These are phyloP conservation scores for Paecilomyces sp. DNA, from an alignment of 2,329 filamentous ascomycete species.

Conservation along the genomic window DNA sequence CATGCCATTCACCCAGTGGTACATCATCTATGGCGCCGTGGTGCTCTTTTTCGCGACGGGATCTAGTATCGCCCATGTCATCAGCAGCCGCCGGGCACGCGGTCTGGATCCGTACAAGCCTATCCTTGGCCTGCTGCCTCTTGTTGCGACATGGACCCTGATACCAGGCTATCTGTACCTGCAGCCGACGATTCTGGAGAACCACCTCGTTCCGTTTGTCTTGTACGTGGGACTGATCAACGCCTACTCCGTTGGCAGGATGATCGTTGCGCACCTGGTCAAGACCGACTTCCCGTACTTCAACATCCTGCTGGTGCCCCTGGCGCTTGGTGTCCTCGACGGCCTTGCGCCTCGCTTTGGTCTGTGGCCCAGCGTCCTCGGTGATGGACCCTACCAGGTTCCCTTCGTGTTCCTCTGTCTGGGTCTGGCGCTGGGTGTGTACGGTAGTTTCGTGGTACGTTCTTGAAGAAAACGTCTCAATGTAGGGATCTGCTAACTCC, in stretches of 20 bases:
- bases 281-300: constrained; percentile 82
- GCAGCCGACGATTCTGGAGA: constrained; percentile 72
- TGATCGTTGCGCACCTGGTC: constrained; percentile 90
- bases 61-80: constrained; percentile 68
- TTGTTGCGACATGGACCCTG: constrained; percentile 69
- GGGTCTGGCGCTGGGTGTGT: constrained; percentile 79
- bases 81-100: constrained; percentile 67
- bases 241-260: constrained; percentile 89
- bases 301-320: constrained; percentile 74
- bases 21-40: constrained; percentile 75
- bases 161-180: constrained; percentile 74
- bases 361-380: constrained; percentile 66
- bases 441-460: constrained; percentile 81
- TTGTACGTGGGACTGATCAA: constrained; percentile 87
- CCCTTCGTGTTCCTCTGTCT: constrained; percentile 85
- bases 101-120: constrained; percentile 60
- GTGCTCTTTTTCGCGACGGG: constrained; percentile 81
- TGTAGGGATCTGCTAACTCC: constrained; percentile 2
- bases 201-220: constrained; percentile 81
- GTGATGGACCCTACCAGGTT: constrained; percentile 75
- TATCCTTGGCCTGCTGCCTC: constrained; percentile 75
- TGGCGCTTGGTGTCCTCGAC: constrained; percentile 73
- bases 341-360: constrained; percentile 64
- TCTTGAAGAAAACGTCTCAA: neutral
- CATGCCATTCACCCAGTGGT: constrained; percentile 85